Percentiles rank a stretch among this genome's conserved stretches.
These are phyloP conservation scores for Penicillium brevicompactum DNA, from an alignment of 2,329 filamentous ascomycete species.

Conservation along the genomic window DNA sequence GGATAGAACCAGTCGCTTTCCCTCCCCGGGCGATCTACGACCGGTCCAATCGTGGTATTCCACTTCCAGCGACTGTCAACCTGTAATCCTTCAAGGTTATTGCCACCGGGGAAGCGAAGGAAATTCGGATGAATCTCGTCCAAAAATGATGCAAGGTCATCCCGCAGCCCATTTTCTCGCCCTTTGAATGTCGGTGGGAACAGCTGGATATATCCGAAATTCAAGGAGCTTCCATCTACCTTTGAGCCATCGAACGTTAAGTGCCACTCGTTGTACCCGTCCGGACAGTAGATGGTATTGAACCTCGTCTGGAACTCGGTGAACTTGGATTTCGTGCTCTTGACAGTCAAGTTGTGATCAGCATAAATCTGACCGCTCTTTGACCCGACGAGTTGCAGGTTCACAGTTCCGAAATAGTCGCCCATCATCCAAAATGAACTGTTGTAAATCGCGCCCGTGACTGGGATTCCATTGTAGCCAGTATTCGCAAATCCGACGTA, in stretches of 20 bases:
- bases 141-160: conserved; percentile 58
- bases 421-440: conserved; percentile 37
- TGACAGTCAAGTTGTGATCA: conserved; percentile 29
- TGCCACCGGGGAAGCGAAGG: conserved; percentile 67
- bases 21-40: conserved; percentile 54
- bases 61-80: conserved; percentile 40
- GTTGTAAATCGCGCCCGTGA: conserved; percentile 29
- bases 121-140: conserved; percentile 58
- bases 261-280: conserved; percentile 34
- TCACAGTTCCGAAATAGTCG: conserved; percentile 28
- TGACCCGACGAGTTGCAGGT: conserved; percentile 29
- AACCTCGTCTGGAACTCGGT: conserved; percentile 25
- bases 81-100: conserved; percentile 53
- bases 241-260: conserved; percentile 28
- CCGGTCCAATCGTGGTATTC: conserved; percentile 47
- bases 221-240: conserved; percentile 22
- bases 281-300: conserved; percentile 20
- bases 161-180: conserved; percentile 56
- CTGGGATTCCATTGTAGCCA: conserved; percentile 38
- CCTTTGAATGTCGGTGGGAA: conserved; percentile 31
- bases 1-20: conserved; percentile 61
- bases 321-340: conserved; percentile 22
- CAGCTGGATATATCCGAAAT: conserved; percentile 30
- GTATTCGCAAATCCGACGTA: conserved; percentile 49
- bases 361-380: conserved; percentile 27